Evolutionary conservation across 768 basidiomycete species (phyloP).

Genomic region (Russula abietina): DNA sequence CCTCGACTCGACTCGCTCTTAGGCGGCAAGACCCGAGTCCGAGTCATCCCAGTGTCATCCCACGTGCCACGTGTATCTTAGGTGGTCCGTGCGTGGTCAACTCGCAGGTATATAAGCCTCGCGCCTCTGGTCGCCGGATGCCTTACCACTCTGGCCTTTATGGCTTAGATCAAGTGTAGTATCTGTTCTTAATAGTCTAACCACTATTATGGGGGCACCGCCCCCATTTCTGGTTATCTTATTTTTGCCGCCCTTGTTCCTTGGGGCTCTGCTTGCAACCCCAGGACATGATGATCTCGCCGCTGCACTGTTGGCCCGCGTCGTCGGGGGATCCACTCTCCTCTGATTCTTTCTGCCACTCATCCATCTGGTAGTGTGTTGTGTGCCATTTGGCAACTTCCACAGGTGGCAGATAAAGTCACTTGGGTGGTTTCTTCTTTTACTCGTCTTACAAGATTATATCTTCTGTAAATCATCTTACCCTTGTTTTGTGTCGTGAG

Average conservation of each 20-base stretch:
- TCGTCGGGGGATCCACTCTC: conserved; percentile 22
- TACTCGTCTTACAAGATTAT: no score
- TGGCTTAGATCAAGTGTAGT: conserved; percentile 94
- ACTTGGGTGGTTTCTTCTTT: neutral
- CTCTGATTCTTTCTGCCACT: conserved; percentile 2
- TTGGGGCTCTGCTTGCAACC: conserved; percentile 27
- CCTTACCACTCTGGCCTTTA: conserved; percentile 87
- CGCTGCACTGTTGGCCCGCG: conserved; percentile 25
- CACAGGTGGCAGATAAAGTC: neutral
- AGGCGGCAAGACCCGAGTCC: no score
- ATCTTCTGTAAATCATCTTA: no score
- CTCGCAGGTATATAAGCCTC: neutral
- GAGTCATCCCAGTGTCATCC: no score
- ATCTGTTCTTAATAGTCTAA: no score
- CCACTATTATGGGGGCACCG: no score
- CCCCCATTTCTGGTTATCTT: no score
- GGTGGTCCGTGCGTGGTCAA: conserved; percentile 18
- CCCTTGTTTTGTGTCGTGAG: no score
- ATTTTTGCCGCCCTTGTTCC: no score
- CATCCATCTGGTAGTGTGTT: neutral
- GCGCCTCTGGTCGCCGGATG: neutral
- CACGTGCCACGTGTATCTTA: no score
- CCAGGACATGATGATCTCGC: conserved; percentile 23
- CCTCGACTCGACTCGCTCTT: no score
- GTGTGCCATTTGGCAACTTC: neutral